These are phyloP conservation scores for Gastrolobium bilobum DNA, from an alignment of 306 rosid genomes.

Conservation along the genomic window DNA sequence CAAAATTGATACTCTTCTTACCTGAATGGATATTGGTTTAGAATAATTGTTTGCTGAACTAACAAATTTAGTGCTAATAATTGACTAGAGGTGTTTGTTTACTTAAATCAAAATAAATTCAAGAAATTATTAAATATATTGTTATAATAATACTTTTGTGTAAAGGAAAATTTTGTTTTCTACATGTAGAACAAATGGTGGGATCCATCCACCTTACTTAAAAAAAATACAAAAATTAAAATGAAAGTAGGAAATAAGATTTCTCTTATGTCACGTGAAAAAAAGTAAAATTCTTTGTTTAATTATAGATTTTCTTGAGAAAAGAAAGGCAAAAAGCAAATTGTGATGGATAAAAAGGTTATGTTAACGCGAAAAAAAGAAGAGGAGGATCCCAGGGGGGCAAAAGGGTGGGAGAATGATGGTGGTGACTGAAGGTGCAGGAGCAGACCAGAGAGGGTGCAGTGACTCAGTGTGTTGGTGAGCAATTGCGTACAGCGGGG, in stretches of 20 bases:
- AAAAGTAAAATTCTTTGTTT: neutral
- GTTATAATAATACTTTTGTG: no score
- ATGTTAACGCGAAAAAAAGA: neutral
- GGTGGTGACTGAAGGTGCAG: slow-evolving; percentile 48
- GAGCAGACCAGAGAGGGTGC: slow-evolving; percentile 42
- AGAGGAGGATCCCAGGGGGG: slow-evolving; percentile 41
- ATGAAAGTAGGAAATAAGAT: neutral
- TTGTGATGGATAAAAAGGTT: neutral
- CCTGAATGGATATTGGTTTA: neutral
- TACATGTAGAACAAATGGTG: no score
- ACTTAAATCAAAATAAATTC: no score
- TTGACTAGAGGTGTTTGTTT: no score
- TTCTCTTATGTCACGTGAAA: neutral
- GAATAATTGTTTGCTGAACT: no score
- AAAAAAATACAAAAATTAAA: no score
- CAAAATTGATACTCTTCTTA: neutral
- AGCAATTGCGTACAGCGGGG: slow-evolving; percentile 68
- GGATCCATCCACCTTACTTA: no score
- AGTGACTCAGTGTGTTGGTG: slow-evolving; percentile 74
- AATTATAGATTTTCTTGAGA: neutral
- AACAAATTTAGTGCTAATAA: no score
- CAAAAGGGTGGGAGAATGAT: slow-evolving; percentile 52
- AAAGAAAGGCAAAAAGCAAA: no score
- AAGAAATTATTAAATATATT: no score
- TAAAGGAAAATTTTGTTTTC: no score